phyloP scores from a whole-genome alignment of 768 basidiomycete genomes.

The Pulveroboletus sp. region DNA sequence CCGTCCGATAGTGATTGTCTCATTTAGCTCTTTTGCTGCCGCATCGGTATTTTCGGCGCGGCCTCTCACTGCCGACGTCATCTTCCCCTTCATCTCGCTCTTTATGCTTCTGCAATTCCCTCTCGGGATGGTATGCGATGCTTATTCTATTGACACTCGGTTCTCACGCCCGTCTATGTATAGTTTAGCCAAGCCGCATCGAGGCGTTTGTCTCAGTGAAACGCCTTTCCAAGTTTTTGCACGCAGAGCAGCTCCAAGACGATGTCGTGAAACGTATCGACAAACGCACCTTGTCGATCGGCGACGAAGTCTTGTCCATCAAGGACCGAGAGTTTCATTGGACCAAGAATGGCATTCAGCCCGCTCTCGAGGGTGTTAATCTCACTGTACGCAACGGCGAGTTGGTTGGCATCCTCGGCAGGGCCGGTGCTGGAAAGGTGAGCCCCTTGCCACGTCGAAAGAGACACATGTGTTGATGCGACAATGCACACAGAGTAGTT shows the following conservation, averaged over 20 bases:
- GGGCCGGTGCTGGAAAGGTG: conserved; percentile 91
- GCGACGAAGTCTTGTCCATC: conserved; percentile 72
- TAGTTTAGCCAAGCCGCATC: conserved; percentile 76
- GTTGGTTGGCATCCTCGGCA: conserved; percentile 79
- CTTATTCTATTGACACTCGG: not conserved
- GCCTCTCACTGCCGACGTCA: conserved; percentile 85
- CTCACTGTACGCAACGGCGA: conserved; percentile 80
- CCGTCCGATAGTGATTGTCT: conserved; percentile 53
- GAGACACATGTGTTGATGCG: not conserved
- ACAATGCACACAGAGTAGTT: conserved; percentile 49
- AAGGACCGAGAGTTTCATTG: conserved; percentile 80
- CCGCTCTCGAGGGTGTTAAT: conserved; percentile 73
- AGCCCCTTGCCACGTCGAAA: not conserved
- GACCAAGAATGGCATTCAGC: conserved; percentile 54
- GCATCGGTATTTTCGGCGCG: conserved; percentile 58
- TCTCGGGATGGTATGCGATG: conserved; percentile 63
- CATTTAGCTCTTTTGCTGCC: conserved; percentile 78
- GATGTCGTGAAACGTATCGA: conserved; percentile 65
- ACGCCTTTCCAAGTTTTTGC: conserved; percentile 74
- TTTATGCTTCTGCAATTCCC: conserved; percentile 89
- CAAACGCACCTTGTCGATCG: conserved; percentile 42
- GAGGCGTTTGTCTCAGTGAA: conserved; percentile 83
- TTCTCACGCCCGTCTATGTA: not conserved
- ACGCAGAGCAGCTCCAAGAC: conserved; percentile 73
- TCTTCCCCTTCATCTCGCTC: conserved; percentile 93